Percentiles rank a stretch among this genome's conserved stretches.
These are phyloP conservation scores for Talaromyces sp. DNA, from an alignment of 2,329 filamentous ascomycete genomes.

Conservation along the genomic window DNA sequence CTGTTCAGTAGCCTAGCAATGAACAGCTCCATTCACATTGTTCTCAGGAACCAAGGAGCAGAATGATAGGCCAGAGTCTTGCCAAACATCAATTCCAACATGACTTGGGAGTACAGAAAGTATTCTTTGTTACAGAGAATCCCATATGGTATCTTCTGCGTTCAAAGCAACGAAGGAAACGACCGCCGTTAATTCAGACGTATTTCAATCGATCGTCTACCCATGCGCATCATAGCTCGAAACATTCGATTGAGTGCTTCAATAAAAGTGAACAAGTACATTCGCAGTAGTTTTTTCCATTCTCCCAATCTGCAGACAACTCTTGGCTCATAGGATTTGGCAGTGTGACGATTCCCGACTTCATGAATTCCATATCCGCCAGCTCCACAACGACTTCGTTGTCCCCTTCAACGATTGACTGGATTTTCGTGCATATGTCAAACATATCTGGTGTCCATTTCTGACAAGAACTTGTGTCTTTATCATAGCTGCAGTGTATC, in stretches of 20 bases:
- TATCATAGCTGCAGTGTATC: not conserved
- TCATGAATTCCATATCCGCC: not conserved
- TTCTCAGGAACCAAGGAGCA: not conserved
- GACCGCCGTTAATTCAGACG: not conserved
- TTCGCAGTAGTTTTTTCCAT: not conserved
- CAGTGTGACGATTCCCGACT: not conserved
- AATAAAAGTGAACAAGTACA: not conserved
- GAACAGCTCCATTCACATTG: too few species aligned
- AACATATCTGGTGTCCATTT: not conserved
- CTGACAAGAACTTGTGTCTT: not conserved
- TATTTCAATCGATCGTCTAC: not conserved
- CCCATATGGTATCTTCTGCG: not conserved
- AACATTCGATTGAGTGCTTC: not conserved
- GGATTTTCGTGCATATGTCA: not conserved
- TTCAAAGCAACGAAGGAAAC: not conserved
- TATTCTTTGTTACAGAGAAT: not conserved
- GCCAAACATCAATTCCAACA: not conserved
- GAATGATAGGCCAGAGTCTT: not conserved
- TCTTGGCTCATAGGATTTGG: not conserved
- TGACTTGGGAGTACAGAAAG: not conserved
- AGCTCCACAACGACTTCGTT: not conserved
- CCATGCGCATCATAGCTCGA: constrained; percentile 4
- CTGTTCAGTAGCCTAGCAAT: too few species aligned
- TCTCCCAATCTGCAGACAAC: constrained; percentile 1
- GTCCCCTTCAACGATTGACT: not conserved